Conservation (phyloP, 495 filamentous ascomycete species). For the Glarea lozoyensis region DNA sequence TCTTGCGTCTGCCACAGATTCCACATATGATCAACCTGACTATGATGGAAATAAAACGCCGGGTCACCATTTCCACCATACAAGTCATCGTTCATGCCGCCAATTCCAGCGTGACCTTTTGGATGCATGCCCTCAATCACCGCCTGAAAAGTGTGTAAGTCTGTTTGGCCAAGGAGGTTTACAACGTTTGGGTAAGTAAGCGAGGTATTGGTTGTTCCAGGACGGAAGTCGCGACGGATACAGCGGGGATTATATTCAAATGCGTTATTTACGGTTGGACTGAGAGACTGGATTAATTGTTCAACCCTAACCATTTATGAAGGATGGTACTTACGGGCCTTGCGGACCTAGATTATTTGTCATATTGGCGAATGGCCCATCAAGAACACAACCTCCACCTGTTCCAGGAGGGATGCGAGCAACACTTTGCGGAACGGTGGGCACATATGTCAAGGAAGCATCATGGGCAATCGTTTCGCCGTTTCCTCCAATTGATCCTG, state of each 20-base stretch:
- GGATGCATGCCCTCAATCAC: neutral
- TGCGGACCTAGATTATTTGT: constrained; percentile 28
- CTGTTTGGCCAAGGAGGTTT: neutral
- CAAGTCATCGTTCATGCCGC: neutral
- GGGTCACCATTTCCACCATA: neutral
- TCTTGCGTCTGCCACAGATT: neutral
- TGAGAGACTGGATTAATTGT: neutral
- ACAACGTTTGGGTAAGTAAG: neutral
- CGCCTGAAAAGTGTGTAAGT: neutral
- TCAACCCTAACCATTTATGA: neutral
- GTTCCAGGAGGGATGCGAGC: neutral
- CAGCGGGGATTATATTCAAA: neutral
- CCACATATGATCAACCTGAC: neutral
- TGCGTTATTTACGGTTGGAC: neutral
- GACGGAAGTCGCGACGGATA: neutral
- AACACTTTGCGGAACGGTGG: neutral
- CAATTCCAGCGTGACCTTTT: neutral
- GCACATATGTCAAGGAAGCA: neutral
- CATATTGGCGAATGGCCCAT: constrained; percentile 37
- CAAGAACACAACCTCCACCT: constrained; percentile 34
- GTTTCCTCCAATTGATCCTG: constrained; percentile 22
- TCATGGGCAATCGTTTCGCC: neutral
- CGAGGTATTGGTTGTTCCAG: neutral
- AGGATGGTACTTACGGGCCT: neutral
- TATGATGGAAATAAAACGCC: neutral